phyloP scores from a whole-genome alignment of 805 yeast genomes.

The Lachancea waltii region DNA sequence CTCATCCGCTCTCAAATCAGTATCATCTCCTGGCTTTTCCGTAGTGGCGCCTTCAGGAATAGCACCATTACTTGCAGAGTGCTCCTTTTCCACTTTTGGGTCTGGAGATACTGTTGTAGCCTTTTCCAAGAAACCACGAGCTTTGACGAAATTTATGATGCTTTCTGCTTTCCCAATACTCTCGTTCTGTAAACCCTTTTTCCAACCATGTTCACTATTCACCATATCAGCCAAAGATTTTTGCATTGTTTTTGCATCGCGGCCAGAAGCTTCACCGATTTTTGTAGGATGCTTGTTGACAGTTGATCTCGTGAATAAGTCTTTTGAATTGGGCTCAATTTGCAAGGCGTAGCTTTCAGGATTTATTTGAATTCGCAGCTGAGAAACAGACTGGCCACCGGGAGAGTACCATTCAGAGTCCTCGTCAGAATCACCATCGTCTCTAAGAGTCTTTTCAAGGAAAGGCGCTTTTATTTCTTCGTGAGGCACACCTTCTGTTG shows the following conservation, averaged over 20 bases:
- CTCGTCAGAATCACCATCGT: conserved; percentile 45
- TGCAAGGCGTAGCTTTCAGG: conserved; percentile 72
- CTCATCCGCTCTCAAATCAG: conserved; percentile 31
- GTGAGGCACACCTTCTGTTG: conserved; percentile 91
- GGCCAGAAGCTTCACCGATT: conserved; percentile 26
- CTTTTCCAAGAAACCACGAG: too few species aligned
- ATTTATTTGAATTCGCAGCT: conserved; percentile 70
- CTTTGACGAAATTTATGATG: conserved; percentile 18
- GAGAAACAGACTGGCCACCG: conserved; percentile 62
- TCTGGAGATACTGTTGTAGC: too few species aligned
- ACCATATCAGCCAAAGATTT: conserved; percentile 35
- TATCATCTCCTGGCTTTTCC: conserved; percentile 29
- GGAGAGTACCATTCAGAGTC: conserved; percentile 24
- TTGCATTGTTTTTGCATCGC: conserved; percentile 28
- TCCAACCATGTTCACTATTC: conserved; percentile 55
- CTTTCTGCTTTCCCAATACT: conserved; percentile 27
- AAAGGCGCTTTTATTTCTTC: conserved; percentile 75
- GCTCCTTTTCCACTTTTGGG: too few species aligned
- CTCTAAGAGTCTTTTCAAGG: conserved; percentile 51
- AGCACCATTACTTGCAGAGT: too few species aligned
- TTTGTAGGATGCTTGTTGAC: conserved; percentile 36
- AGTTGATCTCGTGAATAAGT: conserved; percentile 63
- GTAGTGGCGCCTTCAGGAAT: too few species aligned
- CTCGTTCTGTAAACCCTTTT: conserved; percentile 39
- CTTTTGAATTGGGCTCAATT: conserved; percentile 73